Conservation (phyloP, 495 filamentous ascomycete species). For the Podospora sp. region DNA sequence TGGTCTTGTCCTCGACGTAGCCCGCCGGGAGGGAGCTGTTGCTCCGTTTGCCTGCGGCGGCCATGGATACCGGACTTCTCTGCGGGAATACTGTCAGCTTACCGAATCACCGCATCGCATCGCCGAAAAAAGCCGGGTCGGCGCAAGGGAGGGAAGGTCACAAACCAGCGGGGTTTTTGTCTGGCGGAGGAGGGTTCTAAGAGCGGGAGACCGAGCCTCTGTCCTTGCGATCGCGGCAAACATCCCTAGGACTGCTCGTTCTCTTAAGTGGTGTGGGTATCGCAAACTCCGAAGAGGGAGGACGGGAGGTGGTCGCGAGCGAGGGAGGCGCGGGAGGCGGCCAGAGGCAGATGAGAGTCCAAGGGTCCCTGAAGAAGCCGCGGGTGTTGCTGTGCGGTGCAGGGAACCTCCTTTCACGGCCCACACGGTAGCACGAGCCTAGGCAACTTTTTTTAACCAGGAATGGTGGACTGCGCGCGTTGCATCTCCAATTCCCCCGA, state of each 20-base stretch:
- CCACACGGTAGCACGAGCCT: conserved; percentile 25
- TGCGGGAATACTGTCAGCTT: conserved; percentile 22
- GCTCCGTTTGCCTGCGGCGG: conserved; percentile 53
- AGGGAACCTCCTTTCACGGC: conserved; percentile 18
- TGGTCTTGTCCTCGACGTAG: conserved; percentile 88
- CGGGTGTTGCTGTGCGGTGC: conserved; percentile 24
- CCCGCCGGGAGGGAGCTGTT: conserved; percentile 68
- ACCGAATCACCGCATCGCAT: no score
- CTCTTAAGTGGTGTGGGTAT: conserved; percentile 4
- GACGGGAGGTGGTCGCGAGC: conserved; percentile 8
- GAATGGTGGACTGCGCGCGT: conserved; percentile 2
- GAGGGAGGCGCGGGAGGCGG: conserved; percentile 7
- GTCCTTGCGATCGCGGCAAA: conserved; percentile 35
- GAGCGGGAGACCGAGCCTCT: conserved; percentile 40
- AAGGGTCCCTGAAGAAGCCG: conserved; percentile 19
- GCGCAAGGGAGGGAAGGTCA: conserved; percentile 9
- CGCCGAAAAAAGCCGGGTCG: no score
- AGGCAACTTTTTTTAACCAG: conserved; percentile 22
- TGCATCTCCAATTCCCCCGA: conserved; percentile 12
- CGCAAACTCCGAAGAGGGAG: background rate
- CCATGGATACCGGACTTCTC: conserved; percentile 51
- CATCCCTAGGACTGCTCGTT: conserved; percentile 29
- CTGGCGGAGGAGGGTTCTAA: conserved; percentile 33
- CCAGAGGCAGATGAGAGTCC: background rate
- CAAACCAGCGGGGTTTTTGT: conserved; percentile 30